Conservation (phyloP, 2,329 filamentous ascomycete species). For the Didymellaceae sp. region DNA sequence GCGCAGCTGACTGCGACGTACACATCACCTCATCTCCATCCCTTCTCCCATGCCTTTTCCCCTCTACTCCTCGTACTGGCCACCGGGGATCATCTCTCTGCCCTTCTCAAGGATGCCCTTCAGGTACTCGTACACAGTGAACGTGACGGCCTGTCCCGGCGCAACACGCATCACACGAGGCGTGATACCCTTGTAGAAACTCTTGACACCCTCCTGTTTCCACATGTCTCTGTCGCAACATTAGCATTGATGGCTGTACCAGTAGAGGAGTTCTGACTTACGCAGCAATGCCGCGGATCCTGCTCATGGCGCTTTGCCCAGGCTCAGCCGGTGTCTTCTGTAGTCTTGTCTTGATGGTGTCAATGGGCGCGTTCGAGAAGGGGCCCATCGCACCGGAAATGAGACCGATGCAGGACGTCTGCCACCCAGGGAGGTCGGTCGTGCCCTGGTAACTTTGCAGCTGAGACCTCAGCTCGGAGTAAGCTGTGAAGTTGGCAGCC, state of each 20-base stretch:
- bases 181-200: slow-evolving; percentile 99
- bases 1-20: slow-evolving; percentile 2
- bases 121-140: slow-evolving; percentile 63
- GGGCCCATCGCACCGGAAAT: slow-evolving; percentile 95
- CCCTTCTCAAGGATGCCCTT: slow-evolving; percentile 57
- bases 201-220: slow-evolving; percentile 88
- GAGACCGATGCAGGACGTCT: slow-evolving; percentile 89
- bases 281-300: slow-evolving; percentile 77
- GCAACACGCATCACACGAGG: slow-evolving; percentile 97
- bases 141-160: slow-evolving; percentile 85
- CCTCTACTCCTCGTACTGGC: slow-evolving; percentile 57
- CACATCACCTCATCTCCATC: slow-evolving; percentile 23
- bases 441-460: slow-evolving; percentile 77
- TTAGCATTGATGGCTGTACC: slow-evolving; percentile 13
- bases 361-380: slow-evolving; percentile 94
- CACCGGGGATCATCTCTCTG: slow-evolving; percentile 55
- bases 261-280: too few species aligned
- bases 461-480: slow-evolving; percentile 86
- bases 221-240: slow-evolving; percentile 53
- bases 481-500: slow-evolving; percentile 95
- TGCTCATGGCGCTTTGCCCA: slow-evolving; percentile 78
- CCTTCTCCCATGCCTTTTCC: slow-evolving; percentile 1
- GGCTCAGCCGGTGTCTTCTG: slow-evolving; percentile 86
- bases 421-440: slow-evolving; percentile 79
- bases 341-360: slow-evolving; percentile 97